Percentiles rank a stretch among this genome's conserved stretches.
Evolutionary conservation across 1,284 basidiomycete genomes (phyloP).

Genomic region (Megacollybia platyphylla): DNA sequence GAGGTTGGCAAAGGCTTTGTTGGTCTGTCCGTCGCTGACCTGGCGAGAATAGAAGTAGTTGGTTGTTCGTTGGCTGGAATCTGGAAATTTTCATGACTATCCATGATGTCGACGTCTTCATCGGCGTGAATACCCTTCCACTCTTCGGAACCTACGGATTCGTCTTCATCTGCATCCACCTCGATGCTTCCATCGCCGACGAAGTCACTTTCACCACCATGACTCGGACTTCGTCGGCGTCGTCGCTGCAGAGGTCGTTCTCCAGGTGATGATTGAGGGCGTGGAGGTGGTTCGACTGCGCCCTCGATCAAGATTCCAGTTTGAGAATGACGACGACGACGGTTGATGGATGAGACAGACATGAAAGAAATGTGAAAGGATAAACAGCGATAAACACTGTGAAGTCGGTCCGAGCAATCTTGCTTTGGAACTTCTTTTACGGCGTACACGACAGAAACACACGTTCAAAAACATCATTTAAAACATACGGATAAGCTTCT

Average conservation of each 20-base stretch:
- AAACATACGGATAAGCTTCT: too few relatives aligned
- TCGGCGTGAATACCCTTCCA: slow-evolving; percentile 5
- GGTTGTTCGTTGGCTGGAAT: neutral
- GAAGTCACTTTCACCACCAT: too few relatives aligned
- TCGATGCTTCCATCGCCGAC: slow-evolving; percentile 19
- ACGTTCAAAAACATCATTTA: too few relatives aligned
- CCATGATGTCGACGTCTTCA: slow-evolving; percentile 11
- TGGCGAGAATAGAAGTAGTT: neutral
- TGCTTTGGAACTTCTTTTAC: too few relatives aligned
- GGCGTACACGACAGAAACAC: too few relatives aligned
- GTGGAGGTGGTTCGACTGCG: slow-evolving; percentile 18
- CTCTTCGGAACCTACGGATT: neutral
- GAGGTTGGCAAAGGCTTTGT: slow-evolving; percentile 36
- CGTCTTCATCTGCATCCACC: slow-evolving; percentile 14
- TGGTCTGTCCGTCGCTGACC: slow-evolving; percentile 13
- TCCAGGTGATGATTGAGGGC: slow-evolving; percentile 29
- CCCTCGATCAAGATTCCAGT: too few relatives aligned
- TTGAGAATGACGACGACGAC: too few relatives aligned
- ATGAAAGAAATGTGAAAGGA: too few relatives aligned
- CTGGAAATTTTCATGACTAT: slow-evolving; percentile 9
- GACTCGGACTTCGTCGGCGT: slow-evolving; percentile 19
- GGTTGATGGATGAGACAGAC: too few relatives aligned
- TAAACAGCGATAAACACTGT: too few relatives aligned
- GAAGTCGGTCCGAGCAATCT: too few relatives aligned
- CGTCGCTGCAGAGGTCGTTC: slow-evolving; percentile 26